phyloP scores from a whole-genome alignment of 2,329 filamentous ascomycete species.

The Drechslerella stenobrocha region DNA sequence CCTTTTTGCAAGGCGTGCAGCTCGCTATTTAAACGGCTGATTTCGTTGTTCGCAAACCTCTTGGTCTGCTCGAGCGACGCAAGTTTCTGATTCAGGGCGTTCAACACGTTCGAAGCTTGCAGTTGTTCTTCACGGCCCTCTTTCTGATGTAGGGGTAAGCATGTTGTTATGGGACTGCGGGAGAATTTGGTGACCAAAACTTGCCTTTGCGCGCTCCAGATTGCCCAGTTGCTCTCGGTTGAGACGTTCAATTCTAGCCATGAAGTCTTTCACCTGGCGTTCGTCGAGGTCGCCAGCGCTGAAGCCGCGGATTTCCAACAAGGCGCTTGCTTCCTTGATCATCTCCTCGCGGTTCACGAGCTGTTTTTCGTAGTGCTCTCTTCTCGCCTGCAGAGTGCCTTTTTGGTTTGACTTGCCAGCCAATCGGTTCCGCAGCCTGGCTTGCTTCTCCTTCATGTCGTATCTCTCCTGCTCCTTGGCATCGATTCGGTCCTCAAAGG shows the following conservation, averaged over 20 bases:
- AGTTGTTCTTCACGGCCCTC: conserved; percentile 75
- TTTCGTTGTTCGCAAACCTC: conserved; percentile 71
- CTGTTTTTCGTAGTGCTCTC: conserved; percentile 82
- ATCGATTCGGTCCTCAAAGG: conserved; percentile 23
- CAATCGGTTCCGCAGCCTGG: conserved; percentile 15
- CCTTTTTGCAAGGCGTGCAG: conserved; percentile 68
- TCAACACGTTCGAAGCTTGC: conserved; percentile 71
- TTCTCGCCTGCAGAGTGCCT: conserved; percentile 81
- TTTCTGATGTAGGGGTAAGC: conserved; percentile 54
- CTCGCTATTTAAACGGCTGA: conserved; percentile 68
- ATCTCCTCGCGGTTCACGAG: conserved; percentile 70
- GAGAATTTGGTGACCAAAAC: neutral
- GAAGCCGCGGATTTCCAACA: conserved; percentile 80
- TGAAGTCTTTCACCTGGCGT: conserved; percentile 72
- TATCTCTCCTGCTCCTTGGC: conserved; percentile 29
- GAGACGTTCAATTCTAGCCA: conserved; percentile 73
- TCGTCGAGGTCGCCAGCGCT: conserved; percentile 74
- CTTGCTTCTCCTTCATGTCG: conserved; percentile 24
- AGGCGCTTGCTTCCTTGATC: conserved; percentile 74
- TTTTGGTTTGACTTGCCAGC: conserved; percentile 59
- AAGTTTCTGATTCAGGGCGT: conserved; percentile 69
- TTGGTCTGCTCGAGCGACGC: conserved; percentile 76
- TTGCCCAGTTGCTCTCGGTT: conserved; percentile 76
- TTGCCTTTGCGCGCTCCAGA: conserved; percentile 66
- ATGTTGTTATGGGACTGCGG: neutral